A percentile compares a stretch with the other conserved stretches of the same genome.
Conservation (phyloP, 75 land plant genomes). For the Ceratopteris richardii region DNA sequence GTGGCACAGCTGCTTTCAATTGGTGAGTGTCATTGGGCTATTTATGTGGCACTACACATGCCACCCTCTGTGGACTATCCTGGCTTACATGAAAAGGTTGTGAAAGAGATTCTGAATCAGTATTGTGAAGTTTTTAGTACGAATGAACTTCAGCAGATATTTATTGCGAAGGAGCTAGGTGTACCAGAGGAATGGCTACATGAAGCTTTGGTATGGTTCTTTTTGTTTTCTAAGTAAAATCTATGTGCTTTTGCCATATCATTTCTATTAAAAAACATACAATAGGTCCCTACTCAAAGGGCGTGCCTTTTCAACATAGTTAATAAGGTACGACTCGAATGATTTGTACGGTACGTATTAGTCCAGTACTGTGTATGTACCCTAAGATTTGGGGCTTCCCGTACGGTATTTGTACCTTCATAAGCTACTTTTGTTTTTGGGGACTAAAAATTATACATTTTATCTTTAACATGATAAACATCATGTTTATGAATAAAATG, state of each 20-base stretch:
- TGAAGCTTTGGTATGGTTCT: constrained; percentile 72
- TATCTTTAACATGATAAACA: too few species aligned
- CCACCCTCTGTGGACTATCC: constrained; percentile 50
- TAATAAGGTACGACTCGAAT: too few species aligned
- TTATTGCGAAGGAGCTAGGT: constrained; percentile 72
- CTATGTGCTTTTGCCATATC: background rate
- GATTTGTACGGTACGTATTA: too few species aligned
- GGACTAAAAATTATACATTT: too few species aligned
- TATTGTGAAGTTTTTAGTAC: constrained; percentile 85
- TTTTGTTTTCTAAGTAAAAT: background rate
- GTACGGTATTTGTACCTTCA: too few species aligned
- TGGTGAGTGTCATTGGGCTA: constrained; percentile 90
- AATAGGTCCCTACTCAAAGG: too few species aligned
- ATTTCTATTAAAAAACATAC: too few species aligned
- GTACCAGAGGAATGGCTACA: constrained; percentile 88
- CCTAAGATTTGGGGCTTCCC: too few species aligned
- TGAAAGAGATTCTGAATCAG: constrained; percentile 76
- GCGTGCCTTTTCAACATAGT: too few species aligned
- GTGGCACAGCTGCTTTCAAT: constrained; percentile 78
- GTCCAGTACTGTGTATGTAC: too few species aligned
- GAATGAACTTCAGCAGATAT: constrained; percentile 50
- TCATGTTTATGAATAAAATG: too few species aligned
- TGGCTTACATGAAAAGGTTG: constrained; percentile 59
- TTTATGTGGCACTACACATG: constrained; percentile 88
- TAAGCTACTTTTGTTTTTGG: too few species aligned